Evolutionary conservation across 1,284 basidiomycete species (phyloP).

Genomic region (Neotropicomus parvogracilis): DNA sequence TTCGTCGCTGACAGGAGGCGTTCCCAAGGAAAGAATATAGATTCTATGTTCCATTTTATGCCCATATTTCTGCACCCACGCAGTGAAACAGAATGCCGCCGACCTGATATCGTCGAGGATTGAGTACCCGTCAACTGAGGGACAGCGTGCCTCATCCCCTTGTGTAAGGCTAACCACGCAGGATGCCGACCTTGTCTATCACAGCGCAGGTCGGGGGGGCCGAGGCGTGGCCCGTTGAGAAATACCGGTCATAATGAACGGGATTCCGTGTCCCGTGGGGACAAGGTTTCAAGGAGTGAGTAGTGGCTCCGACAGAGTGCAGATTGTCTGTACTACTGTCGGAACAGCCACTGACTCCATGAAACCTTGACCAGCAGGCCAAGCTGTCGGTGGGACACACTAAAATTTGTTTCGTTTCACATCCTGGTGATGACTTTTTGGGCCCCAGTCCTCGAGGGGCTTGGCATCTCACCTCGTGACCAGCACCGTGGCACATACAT

Average conservation of each 20-base stretch:
- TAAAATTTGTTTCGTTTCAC: no score
- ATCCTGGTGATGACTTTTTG: no score
- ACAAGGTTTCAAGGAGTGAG: background rate
- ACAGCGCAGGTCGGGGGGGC: background rate
- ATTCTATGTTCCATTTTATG: no score
- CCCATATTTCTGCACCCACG: no score
- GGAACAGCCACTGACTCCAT: no score
- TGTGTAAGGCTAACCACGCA: background rate
- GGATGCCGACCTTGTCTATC: background rate
- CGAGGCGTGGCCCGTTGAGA: background rate
- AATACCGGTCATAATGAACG: background rate
- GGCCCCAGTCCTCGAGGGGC: no score
- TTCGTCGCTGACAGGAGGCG: no score
- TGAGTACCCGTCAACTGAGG: background rate
- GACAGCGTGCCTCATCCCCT: background rate
- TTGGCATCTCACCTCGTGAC: constrained; percentile 1
- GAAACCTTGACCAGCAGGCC: no score
- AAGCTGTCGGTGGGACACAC: no score
- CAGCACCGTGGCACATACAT: background rate
- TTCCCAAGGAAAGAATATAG: background rate
- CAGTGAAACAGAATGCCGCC: background rate
- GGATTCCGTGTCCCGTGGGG: background rate
- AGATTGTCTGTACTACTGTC: background rate
- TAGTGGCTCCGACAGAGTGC: no score
- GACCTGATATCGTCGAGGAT: background rate